phyloP scores from a whole-genome alignment of 192 early-diverging fungal genomes.

The Backusella mclennaniae region DNA sequence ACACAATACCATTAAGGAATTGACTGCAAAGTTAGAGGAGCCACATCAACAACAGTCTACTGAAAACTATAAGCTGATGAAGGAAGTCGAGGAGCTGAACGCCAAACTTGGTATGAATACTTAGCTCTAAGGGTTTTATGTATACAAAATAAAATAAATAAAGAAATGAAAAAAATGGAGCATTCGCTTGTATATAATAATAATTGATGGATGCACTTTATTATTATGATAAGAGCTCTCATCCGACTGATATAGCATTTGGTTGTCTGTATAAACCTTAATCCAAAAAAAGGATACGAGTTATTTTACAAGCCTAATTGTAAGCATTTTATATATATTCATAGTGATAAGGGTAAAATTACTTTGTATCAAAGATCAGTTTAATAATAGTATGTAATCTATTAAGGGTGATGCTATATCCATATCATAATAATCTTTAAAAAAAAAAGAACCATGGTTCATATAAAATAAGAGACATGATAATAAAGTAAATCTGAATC shows the following conservation, averaged over 20 bases:
- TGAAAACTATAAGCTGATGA: constrained; percentile 58
- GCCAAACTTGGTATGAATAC: constrained; percentile 55
- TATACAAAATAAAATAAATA: too few relatives aligned
- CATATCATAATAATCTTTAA: too few relatives aligned
- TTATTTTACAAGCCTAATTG: not conserved
- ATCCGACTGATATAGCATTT: too few relatives aligned
- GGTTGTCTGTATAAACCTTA: not conserved
- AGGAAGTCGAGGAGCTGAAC: constrained; percentile 67
- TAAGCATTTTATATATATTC: not conserved
- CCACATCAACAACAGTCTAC: constrained; percentile 27
- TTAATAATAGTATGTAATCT: too few relatives aligned
- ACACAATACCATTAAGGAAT: constrained; percentile 66
- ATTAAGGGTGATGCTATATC: too few relatives aligned
- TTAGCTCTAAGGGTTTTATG: not conserved
- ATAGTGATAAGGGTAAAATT: not conserved
- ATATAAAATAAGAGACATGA: not conserved
- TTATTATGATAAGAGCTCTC: too few relatives aligned
- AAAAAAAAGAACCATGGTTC: not conserved
- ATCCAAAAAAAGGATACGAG: not conserved
- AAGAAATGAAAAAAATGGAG: not conserved
- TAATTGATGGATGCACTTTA: not conserved
- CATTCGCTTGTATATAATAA: not conserved
- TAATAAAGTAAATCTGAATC: not conserved
- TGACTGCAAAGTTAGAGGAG: constrained; percentile 43
- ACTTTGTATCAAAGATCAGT: not conserved